phyloP scores from a whole-genome alignment of 169 alveolate genomes.

The Cryptosporidium meleagridis region DNA sequence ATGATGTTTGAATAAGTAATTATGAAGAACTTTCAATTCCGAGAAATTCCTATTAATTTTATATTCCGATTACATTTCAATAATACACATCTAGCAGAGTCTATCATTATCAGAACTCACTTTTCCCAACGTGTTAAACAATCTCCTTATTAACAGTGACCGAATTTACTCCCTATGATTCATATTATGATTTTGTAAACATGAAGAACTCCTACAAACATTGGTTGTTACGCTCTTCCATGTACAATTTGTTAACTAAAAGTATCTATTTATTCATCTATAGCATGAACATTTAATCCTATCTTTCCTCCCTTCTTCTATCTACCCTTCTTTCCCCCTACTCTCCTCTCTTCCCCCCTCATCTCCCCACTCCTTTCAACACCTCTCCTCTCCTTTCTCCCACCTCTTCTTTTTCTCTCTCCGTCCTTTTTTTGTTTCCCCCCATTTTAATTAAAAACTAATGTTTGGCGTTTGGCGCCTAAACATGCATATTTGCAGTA shows the following conservation, averaged over 20 bases:
- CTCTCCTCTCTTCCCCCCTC: neutral
- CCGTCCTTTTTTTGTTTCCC: neutral
- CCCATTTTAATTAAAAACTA: neutral
- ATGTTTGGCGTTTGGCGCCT: constrained; percentile 6
- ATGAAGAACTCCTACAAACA: too few species aligned
- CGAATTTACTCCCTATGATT: neutral
- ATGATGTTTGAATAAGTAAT: too few species aligned
- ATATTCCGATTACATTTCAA: neutral
- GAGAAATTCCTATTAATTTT: too few species aligned
- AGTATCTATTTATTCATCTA: too few species aligned
- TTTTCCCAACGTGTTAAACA: too few species aligned
- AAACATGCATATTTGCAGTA: constrained; percentile 56
- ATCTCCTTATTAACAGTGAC: neutral
- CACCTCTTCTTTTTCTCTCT: too few species aligned
- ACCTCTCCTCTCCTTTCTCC: neutral
- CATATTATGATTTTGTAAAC: too few species aligned
- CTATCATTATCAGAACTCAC: too few species aligned
- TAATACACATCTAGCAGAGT: neutral
- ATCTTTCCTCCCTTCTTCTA: neutral
- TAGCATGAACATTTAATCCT: neutral
- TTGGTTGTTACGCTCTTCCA: too few species aligned
- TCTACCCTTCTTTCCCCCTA: neutral
- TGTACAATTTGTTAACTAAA: too few species aligned
- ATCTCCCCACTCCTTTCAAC: neutral
- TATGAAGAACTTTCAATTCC: too few species aligned